A percentile compares a stretch with the other conserved stretches of the same genome.
Conservation (phyloP, 2,329 filamentous ascomycete genomes). For the Microsporum ferrugineum region DNA sequence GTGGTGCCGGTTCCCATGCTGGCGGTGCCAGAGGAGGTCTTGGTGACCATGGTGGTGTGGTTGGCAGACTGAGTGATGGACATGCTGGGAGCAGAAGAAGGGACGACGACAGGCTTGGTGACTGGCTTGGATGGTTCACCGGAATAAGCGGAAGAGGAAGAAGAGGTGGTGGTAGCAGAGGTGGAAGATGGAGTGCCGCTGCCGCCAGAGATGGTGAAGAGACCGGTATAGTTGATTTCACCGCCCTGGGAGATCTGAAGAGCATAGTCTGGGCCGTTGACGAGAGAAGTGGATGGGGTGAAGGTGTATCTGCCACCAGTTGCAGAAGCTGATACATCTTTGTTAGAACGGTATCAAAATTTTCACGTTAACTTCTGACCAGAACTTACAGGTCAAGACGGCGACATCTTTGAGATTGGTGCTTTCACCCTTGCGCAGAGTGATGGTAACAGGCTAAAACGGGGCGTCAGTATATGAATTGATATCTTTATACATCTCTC, state of each 20-base stretch:
- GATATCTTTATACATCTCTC: slow-evolving; percentile 12
- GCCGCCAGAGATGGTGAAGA: slow-evolving; percentile 37
- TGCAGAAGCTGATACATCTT: slow-evolving; percentile 25
- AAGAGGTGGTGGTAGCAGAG: slow-evolving; percentile 2
- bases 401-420: slow-evolving; percentile 41
- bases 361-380: not conserved
- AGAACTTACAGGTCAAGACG: slow-evolving; percentile 31
- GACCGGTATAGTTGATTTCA: slow-evolving; percentile 45
- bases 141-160: slow-evolving; percentile 8
- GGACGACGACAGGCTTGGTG: not conserved
- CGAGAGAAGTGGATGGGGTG: slow-evolving; percentile 37
- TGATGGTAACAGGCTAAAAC: slow-evolving; percentile 42
- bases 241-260: slow-evolving; percentile 46
- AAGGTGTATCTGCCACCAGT: slow-evolving; percentile 41
- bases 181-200: slow-evolving; percentile 12
- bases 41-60: slow-evolving; percentile 11
- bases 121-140: slow-evolving; percentile 9
- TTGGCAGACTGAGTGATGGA: not conserved
- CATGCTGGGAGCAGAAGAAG: not conserved
- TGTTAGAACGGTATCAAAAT: too few species aligned
- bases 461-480: not conserved
- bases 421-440: slow-evolving; percentile 43
- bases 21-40: slow-evolving; percentile 5
- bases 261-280: slow-evolving; percentile 43
- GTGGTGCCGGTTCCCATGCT: slow-evolving; percentile 15